Percentiles rank a stretch among this genome's conserved stretches.
Conservation (phyloP, 2,329 filamentous ascomycete species). For the Pseudocercospora pini-densiflorae region DNA sequence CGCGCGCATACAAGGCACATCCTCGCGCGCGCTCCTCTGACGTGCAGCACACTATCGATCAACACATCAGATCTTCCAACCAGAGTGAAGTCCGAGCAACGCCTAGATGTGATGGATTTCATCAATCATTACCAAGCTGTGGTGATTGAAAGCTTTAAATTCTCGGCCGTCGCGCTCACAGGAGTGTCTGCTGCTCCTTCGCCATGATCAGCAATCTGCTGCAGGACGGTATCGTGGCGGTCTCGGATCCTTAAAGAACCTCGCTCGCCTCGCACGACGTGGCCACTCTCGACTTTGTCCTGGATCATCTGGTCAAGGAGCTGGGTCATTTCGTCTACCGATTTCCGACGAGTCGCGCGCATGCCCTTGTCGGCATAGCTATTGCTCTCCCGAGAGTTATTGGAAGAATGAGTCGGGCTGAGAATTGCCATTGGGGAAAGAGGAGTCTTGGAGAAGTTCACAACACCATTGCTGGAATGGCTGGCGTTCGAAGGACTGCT, state of each 20-base stretch:
- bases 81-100: constrained; percentile 10
- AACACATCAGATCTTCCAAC: constrained; percentile 11
- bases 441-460: constrained; percentile 36
- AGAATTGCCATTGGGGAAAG: constrained; percentile 39
- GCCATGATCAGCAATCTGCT: constrained; percentile 18
- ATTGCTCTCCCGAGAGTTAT: constrained; percentile 25
- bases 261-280: constrained; percentile 67
- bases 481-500: constrained; percentile 34
- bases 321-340: constrained; percentile 88
- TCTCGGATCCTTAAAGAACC: constrained; percentile 63
- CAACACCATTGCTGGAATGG: constrained; percentile 32
- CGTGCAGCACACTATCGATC: constrained; percentile 9
- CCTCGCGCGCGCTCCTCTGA: constrained; percentile 12
- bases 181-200: not conserved
- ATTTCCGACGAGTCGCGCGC: constrained; percentile 51
- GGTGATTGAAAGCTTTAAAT: constrained; percentile 7
- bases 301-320: constrained; percentile 98
- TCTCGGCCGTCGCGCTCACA: constrained; percentile 1
- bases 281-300: constrained; percentile 77
- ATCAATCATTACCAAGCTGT: constrained; percentile 1
- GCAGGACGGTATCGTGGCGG: constrained; percentile 23
- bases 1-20: constrained; percentile 16
- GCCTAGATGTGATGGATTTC: not conserved
- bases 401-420: constrained; percentile 25
- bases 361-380: constrained; percentile 6